A percentile compares a stretch with the other conserved stretches of the same genome.
These are phyloP conservation scores for Sugiyamaella americana DNA, from an alignment of 805 yeast genomes.

Conservation along the genomic window DNA sequence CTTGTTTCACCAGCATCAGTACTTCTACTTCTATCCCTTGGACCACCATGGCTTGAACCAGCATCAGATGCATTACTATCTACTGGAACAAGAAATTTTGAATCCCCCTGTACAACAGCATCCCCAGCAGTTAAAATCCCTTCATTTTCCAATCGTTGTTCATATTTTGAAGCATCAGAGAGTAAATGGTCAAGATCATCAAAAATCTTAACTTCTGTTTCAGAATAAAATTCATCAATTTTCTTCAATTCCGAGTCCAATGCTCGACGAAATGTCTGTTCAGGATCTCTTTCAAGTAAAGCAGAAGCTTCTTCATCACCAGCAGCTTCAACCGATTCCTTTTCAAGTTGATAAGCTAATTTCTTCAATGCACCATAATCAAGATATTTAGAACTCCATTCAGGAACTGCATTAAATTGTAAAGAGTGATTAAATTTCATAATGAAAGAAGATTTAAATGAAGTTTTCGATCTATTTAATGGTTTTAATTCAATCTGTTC, in stretches of 20 bases:
- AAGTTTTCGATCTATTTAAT: neutral
- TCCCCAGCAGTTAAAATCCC: neutral
- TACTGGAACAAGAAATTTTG: neutral
- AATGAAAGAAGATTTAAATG: neutral
- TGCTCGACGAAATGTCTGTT: slow-evolving; percentile 58
- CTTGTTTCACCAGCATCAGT: neutral
- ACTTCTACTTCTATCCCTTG: neutral
- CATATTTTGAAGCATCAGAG: slow-evolving; percentile 56
- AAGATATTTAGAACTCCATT: slow-evolving; percentile 90
- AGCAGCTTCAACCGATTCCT: slow-evolving; percentile 42
- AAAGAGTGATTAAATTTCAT: slow-evolving; percentile 96
- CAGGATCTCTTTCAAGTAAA: slow-evolving; percentile 42
- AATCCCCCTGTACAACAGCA: neutral
- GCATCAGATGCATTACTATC: neutral
- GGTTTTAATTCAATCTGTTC: neutral
- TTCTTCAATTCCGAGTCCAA: slow-evolving; percentile 71
- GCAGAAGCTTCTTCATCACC: slow-evolving; percentile 27
- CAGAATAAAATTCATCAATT: slow-evolving; percentile 66
- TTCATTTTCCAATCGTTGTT: neutral
- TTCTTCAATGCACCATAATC: slow-evolving; percentile 85
- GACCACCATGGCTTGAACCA: neutral
- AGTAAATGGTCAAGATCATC: slow-evolving; percentile 50
- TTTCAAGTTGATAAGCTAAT: slow-evolving; percentile 73
- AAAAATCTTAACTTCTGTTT: slow-evolving; percentile 56
- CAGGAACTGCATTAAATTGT: slow-evolving; percentile 97